Percentiles rank a stretch among this genome's conserved stretches.
These are phyloP conservation scores for Mycena metata DNA, from an alignment of 768 basidiomycete species.

Conservation along the genomic window DNA sequence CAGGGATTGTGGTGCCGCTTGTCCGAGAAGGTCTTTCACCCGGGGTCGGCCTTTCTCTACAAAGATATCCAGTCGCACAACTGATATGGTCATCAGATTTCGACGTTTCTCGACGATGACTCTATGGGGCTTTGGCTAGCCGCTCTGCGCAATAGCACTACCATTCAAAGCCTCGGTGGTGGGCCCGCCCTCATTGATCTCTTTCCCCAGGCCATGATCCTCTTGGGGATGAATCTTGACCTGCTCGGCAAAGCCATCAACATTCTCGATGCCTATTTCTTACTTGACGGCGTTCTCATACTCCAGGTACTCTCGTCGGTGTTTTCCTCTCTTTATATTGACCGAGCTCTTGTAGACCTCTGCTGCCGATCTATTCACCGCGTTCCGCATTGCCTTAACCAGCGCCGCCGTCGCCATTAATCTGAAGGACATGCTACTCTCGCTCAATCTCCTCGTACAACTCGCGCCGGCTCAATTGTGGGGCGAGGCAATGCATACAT, in stretches of 20 bases:
- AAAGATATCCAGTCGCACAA: too few relatives aligned
- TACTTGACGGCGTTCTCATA: slow-evolving; percentile 75
- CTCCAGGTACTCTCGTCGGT: slow-evolving; percentile 65
- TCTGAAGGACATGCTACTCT: slow-evolving; percentile 71
- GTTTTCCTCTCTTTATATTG: neutral
- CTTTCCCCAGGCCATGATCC: slow-evolving; percentile 70
- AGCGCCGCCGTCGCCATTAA: slow-evolving; percentile 66
- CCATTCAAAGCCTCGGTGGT: slow-evolving; percentile 62
- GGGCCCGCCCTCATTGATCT: slow-evolving; percentile 69
- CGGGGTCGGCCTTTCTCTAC: slow-evolving; percentile 53
- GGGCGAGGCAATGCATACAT: slow-evolving; percentile 80
- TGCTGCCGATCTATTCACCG: slow-evolving; percentile 69
- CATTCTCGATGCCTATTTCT: slow-evolving; percentile 82
- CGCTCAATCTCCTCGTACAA: slow-evolving; percentile 73
- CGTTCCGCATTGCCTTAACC: slow-evolving; percentile 65
- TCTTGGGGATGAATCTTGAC: slow-evolving; percentile 80
- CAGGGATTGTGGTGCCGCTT: slow-evolving; percentile 70
- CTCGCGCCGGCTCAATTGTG: slow-evolving; percentile 72
- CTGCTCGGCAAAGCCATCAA: slow-evolving; percentile 75
- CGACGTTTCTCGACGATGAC: slow-evolving; percentile 83
- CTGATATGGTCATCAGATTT: slow-evolving; percentile 57
- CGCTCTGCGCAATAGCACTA: slow-evolving; percentile 74
- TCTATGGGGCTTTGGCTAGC: slow-evolving; percentile 81
- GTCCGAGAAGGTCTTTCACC: slow-evolving; percentile 75
- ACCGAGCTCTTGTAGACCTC: slow-evolving; percentile 56